Conservation (phyloP, 371 early-diverging fungal species). For the Rhizopus microsporus region DNA sequence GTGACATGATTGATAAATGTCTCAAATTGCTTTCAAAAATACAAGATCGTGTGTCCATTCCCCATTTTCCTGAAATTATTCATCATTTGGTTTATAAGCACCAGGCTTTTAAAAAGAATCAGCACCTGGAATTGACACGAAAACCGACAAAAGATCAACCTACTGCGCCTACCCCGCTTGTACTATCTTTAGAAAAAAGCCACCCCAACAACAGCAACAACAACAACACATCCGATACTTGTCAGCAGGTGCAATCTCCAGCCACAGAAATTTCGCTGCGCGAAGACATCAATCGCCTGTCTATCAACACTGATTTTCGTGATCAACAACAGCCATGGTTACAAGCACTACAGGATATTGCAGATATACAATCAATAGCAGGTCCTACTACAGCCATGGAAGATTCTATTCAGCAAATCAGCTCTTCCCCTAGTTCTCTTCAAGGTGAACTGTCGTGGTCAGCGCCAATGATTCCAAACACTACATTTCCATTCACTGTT, state of each 20-base stretch:
- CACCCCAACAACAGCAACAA: too few species aligned
- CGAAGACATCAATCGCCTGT: not conserved
- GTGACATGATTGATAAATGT: not conserved
- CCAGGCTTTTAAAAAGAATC: not conserved
- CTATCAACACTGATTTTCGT: not conserved
- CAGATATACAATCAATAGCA: not conserved
- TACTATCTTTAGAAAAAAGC: not conserved
- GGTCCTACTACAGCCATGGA: not conserved
- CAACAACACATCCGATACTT: too few species aligned
- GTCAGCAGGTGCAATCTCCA: not conserved
- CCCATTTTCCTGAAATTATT: not conserved
- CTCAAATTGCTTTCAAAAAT: constrained; percentile 1
- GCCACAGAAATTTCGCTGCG: not conserved
- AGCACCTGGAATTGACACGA: not conserved
- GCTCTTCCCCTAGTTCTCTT: not conserved
- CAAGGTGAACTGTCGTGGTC: not conserved
- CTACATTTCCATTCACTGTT: not conserved
- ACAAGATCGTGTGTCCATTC: not conserved
- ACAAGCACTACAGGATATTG: not conserved
- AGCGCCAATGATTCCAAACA: not conserved
- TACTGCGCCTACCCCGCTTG: not conserved
- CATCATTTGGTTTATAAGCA: not conserved
- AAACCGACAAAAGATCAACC: not conserved
- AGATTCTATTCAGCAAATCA: not conserved
- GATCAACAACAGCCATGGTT: constrained; percentile 2